Evolutionary conservation across 208 protist genomes (phyloP), one percentile per base, ranked within the genome.

Genomic region (Trypanosoma conorhini): DNA sequence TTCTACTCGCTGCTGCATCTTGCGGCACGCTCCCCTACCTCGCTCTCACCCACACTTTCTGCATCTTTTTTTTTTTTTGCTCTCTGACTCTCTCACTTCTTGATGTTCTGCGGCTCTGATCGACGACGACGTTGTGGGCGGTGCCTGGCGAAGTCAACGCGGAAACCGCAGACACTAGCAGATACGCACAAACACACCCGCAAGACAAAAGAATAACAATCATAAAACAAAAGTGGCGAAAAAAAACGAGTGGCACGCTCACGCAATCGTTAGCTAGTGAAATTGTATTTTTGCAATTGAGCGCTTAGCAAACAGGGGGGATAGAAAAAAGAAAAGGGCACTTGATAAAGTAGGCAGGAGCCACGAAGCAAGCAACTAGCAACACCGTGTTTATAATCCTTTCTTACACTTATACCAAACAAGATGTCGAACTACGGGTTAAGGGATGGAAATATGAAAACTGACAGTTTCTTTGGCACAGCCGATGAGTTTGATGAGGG

Each of bases 401-500:
- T 3, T 21, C 17, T 46, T 46, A 46, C 1, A 21, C 13, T 19
- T 46, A 1, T 46, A 19, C 42, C 42, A 46, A 13, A 46, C 10
- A 42, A 35, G 3, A 59, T 56, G 31, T 69, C 56, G 19, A 42
- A 28, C 72, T 80, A 75, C n/a, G 61, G 24, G 42, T 24, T 22
- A 70, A 70, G 30, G 71, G 48, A 65, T 21, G 28, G 4, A 48
- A 51, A 4, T 8, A 22, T 62, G 38, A 56, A 52, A 15, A 42
- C 9, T 38, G 21, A 7, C 17, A 60, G 38, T 44, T 63, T 71
- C 1, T 70, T 61, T 64, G 58, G 64, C 22, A 88, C 82, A 51
- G 50, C 88, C 51, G 90, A 95, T 66, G 85, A 95, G 76, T 95
- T 95, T 69, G 80, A 92, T 50, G 90, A 95, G 76, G 75, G 66